phyloP scores from a whole-genome alignment of 257 asterid genomes.

The Nicotiana tabacum region DNA sequence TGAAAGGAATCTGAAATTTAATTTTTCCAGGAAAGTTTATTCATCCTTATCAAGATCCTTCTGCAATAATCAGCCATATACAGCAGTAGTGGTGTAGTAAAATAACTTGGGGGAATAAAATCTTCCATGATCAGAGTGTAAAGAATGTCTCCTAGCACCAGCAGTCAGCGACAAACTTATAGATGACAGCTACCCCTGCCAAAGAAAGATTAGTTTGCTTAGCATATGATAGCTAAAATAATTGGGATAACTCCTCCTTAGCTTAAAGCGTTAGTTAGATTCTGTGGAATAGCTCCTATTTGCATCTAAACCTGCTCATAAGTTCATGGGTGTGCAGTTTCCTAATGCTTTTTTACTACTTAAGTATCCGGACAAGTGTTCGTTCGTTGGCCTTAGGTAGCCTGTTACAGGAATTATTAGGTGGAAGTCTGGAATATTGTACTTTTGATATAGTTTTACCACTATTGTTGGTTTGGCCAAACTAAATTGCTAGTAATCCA shows the following conservation, averaged over 20 bases:
- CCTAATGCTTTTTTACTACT: background rate
- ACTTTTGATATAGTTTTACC: background rate
- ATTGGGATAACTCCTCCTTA: background rate
- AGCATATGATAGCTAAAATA: constrained; percentile 2
- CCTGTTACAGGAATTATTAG: background rate
- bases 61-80: background rate
- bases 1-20: background rate
- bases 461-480: background rate
- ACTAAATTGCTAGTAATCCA: background rate
- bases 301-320: background rate
- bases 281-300: background rate
- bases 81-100: background rate
- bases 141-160: background rate
- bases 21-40: background rate
- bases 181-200: background rate
- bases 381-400: background rate
- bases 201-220: constrained; percentile 5
- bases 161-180: background rate
- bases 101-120: background rate
- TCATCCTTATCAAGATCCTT: background rate
- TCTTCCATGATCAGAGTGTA: background rate
- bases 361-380: background rate
- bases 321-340: background rate
- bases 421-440: background rate
- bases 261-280: background rate